A percentile compares a stretch with the other conserved stretches of the same genome.
phyloP scores from a whole-genome alignment of 495 filamentous ascomycete genomes.

The Aspergillus olivimuriae region DNA sequence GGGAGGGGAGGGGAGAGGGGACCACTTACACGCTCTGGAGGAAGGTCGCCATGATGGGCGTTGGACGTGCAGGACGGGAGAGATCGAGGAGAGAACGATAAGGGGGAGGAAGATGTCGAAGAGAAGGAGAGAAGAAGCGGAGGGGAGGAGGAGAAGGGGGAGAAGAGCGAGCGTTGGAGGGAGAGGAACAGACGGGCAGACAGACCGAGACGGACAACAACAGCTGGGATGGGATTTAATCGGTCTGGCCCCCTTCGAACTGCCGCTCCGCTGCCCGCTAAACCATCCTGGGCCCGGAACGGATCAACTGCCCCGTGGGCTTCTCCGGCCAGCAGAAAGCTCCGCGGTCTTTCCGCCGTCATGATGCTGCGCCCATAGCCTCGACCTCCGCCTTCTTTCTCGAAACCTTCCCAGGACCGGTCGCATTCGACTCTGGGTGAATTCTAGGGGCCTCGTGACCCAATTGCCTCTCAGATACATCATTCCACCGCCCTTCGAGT shows the following conservation, averaged over 20 bases:
- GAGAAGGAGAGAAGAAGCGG: background rate
- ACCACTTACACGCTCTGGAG: conserved; percentile 73
- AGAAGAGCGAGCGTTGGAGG: no score
- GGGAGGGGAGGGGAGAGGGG: conserved; percentile 8
- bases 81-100: background rate
- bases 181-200: conserved; percentile 3
- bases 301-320: conserved; percentile 11
- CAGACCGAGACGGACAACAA: conserved; percentile 4
- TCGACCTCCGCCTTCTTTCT: no score
- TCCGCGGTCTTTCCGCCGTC: background rate
- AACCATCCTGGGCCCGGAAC: conserved; percentile 14
- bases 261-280: conserved; percentile 10
- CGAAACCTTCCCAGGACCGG: no score
- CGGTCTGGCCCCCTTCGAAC: conserved; percentile 23
- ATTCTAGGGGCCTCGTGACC: no score
- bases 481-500: background rate
- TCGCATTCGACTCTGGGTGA: no score
- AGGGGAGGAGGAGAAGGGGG: conserved; percentile 15
- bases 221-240: conserved; percentile 6
- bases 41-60: conserved; percentile 60
- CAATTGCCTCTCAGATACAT: background rate
- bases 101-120: background rate
- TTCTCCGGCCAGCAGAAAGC: no score
- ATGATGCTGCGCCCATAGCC: background rate
- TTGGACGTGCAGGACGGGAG: background rate